Conservation (phyloP, 768 basidiomycete species). For the Lepiota brunneoincarnata region DNA sequence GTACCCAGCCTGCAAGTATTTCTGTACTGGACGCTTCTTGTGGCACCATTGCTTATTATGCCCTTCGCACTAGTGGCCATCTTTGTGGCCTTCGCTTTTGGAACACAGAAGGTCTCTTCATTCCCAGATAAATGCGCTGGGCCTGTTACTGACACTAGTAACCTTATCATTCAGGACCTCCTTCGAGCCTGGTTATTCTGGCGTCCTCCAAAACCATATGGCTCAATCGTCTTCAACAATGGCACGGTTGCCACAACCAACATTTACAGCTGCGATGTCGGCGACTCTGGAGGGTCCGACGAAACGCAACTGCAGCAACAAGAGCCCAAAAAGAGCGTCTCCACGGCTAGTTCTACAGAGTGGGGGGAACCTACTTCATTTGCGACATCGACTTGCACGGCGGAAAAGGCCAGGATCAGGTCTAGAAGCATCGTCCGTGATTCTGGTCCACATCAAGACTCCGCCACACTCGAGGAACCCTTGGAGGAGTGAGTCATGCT, state of each 20-base stretch:
- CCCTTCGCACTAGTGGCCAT: neutral
- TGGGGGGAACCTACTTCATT: too few species aligned
- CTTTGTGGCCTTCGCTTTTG: conserved; percentile 7
- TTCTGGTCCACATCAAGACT: neutral
- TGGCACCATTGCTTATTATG: neutral
- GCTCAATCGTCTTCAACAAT: neutral
- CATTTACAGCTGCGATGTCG: neutral
- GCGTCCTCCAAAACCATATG: neutral
- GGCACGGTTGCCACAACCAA: neutral
- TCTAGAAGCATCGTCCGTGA: neutral
- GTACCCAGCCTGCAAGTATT: neutral
- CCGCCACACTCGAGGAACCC: too few species aligned
- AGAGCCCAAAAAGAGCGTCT: neutral
- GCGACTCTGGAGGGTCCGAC: neutral
- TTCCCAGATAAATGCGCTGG: too few species aligned
- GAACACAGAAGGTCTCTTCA: conserved; percentile 6
- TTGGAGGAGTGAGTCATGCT: too few species aligned
- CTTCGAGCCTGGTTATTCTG: conserved; percentile 9
- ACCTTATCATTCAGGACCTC: neutral
- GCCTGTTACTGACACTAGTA: neutral
- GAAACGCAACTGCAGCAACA: neutral
- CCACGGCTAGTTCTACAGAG: neutral
- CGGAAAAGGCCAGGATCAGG: too few species aligned
- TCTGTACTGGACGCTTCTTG: neutral
- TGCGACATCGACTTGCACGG: too few species aligned